phyloP scores from a whole-genome alignment of 2,329 filamentous ascomycete genomes.

The Botrytis byssoidea region DNA sequence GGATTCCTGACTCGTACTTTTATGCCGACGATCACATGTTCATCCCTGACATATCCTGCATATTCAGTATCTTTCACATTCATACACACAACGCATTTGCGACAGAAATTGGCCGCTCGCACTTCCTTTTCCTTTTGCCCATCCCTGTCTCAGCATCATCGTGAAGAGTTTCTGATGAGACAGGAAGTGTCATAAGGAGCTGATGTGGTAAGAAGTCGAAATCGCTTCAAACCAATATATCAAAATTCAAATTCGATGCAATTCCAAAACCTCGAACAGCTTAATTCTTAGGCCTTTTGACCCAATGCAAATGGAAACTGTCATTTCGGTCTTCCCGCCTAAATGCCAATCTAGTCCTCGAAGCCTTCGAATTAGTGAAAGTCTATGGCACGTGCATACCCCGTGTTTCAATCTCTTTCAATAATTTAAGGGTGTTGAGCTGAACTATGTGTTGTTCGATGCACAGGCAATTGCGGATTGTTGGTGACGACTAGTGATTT shows the following conservation, averaged over 20 bases:
- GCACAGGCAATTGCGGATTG: conserved; percentile 12
- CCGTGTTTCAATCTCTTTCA: conserved; percentile 16
- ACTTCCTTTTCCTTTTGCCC: neutral
- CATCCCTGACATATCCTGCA: neutral
- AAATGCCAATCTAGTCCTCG: neutral
- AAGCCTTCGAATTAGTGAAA: neutral
- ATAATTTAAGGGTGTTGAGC: conserved; percentile 5
- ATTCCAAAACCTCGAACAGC: neutral
- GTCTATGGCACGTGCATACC: conserved; percentile 17
- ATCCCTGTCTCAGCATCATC: neutral
- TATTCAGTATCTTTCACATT: conserved; percentile 2
- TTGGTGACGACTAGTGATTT: conserved; percentile 5
- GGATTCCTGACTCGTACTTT: conserved; percentile 14
- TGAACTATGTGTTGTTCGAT: conserved; percentile 21
- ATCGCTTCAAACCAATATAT: neutral
- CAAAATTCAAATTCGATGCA: neutral
- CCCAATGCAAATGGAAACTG: neutral
- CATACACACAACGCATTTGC: neutral
- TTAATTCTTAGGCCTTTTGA: neutral
- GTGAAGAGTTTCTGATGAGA: neutral
- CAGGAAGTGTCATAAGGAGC: neutral
- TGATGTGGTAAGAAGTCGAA: neutral
- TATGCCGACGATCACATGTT: conserved; percentile 11
- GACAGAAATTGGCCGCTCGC: neutral
- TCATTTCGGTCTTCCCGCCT: neutral